Evolutionary conservation across 306 rosid species (phyloP).

Genomic region (apple (Malus domestica)): ASM211411v1 NC_041790.1:12827001-12827500

Average conservation of each 20-base stretch:
- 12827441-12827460: slow-evolving; percentile 57
- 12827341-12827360: slow-evolving; percentile 59
- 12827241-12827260: slow-evolving; percentile 50
- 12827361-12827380: slow-evolving; percentile 57
- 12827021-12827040: slow-evolving; percentile 82
- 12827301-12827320: slow-evolving; percentile 33
- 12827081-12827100: slow-evolving; percentile 78
- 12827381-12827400: slow-evolving; percentile 67
- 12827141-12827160: slow-evolving; percentile 72
- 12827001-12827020: slow-evolving; percentile 62
- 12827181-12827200: slow-evolving; percentile 31
- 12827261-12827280: slow-evolving; percentile 73
- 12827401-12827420: slow-evolving; percentile 43
- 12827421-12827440: slow-evolving; percentile 49
- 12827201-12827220: slow-evolving; percentile 35
- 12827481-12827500: slow-evolving; percentile 68
- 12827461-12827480: slow-evolving; percentile 84
- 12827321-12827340: slow-evolving; percentile 61
- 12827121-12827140: slow-evolving; percentile 69
- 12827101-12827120: slow-evolving; percentile 63
- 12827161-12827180: slow-evolving; percentile 56
- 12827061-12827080: slow-evolving; percentile 76
- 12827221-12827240: slow-evolving; percentile 46
- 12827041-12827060: slow-evolving; percentile 83
- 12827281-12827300: slow-evolving; percentile 52